Evolutionary conservation across 805 yeast genomes (phyloP).

Genomic region (Maudiozyma barnettii): DNA sequence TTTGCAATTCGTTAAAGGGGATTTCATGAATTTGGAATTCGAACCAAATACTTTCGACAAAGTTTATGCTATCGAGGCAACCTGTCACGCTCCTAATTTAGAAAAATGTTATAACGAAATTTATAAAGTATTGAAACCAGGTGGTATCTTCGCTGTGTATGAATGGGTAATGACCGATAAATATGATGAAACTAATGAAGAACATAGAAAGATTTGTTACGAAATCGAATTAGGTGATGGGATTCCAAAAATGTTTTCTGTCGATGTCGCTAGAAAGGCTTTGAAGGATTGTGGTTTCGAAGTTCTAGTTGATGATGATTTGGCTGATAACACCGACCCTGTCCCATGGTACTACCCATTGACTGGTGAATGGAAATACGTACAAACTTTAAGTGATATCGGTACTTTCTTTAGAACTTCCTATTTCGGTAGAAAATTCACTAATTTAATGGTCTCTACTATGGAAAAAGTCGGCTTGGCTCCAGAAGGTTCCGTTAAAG

Average conservation of each 20-base stretch:
- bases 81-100: constrained; percentile 93
- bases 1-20: constrained; percentile 87
- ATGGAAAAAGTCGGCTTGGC: constrained; percentile 82
- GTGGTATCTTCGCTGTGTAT: constrained; percentile 95
- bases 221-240: constrained; percentile 99
- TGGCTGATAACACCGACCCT: constrained; percentile 73
- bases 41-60: constrained; percentile 86
- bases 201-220: constrained; percentile 89
- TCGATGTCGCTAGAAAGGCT: constrained; percentile 81
- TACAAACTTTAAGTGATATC: constrained; percentile 68
- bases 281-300: constrained; percentile 81
- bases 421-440: constrained; percentile 71
- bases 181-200: constrained; percentile 77
- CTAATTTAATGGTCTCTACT: constrained; percentile 70
- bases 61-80: constrained; percentile 96
- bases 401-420: constrained; percentile 86
- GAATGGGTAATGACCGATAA: constrained; percentile 98
- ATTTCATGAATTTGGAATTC: constrained; percentile 98
- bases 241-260: constrained; percentile 90
- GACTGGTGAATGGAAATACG: constrained; percentile 85
- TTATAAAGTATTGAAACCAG: constrained; percentile 92
- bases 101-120: constrained; percentile 95
- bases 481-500: constrained; percentile 85
- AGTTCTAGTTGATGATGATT: constrained; percentile 62
- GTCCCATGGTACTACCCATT: constrained; percentile 98